phyloP scores from a whole-genome alignment of 805 yeast species.

The Yamadazyma paraphyllophila region DNA sequence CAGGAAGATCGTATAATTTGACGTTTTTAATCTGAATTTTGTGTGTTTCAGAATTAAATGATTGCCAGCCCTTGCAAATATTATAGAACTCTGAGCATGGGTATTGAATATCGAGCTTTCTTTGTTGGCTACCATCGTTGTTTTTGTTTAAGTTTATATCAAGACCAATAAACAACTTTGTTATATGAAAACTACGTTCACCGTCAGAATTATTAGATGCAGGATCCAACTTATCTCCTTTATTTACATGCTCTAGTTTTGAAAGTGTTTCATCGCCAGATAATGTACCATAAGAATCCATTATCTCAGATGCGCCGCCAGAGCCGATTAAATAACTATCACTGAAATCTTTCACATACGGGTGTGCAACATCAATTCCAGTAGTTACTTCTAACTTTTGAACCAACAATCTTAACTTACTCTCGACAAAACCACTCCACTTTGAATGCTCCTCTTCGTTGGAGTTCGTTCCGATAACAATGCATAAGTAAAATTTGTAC shows the following conservation, averaged over 20 bases:
- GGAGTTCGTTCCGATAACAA: conserved; percentile 74
- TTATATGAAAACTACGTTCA: conserved; percentile 47
- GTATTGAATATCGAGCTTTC: conserved; percentile 73
- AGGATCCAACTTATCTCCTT: conserved; percentile 1
- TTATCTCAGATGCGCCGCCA: conserved; percentile 36
- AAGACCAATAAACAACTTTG: conserved; percentile 80
- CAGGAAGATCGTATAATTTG: conserved; percentile 74
- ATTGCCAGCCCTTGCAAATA: conserved; percentile 70
- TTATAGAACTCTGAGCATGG: conserved; percentile 89
- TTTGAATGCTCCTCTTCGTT: conserved; percentile 78
- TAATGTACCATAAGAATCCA: conserved; percentile 61
- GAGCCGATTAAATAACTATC: conserved; percentile 21
- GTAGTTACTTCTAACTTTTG: conserved; percentile 75
- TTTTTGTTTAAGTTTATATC: conserved; percentile 45
- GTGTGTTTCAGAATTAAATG: conserved; percentile 59
- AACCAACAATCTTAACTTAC: conserved; percentile 77
- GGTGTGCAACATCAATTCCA: conserved; percentile 84
- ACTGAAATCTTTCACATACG: conserved; percentile 66
- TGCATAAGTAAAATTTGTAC: conserved; percentile 83
- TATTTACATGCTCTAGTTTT: conserved; percentile 11
- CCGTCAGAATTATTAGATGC: background rate
- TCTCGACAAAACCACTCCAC: conserved; percentile 93
- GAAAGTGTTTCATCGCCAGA: conserved; percentile 43
- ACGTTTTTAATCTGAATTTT: conserved; percentile 64
- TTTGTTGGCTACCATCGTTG: conserved; percentile 3